Conservation (phyloP, 169 alveolate genomes). For the Theileria annulata region DNA sequence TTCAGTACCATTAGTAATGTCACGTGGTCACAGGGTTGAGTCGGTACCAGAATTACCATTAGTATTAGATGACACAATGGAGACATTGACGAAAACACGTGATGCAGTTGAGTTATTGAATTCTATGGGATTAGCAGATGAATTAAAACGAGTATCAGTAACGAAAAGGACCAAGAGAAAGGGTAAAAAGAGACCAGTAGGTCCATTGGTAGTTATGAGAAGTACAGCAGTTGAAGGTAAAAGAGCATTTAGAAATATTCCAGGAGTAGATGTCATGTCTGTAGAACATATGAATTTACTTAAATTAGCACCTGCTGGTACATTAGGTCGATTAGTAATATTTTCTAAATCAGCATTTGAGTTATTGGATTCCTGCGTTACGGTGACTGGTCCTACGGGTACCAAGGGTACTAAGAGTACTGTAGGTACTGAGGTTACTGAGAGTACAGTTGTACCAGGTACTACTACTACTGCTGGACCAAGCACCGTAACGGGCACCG, state of each 20-base stretch:
- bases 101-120: constrained; percentile 85
- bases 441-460: no score
- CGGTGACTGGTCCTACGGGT: background rate
- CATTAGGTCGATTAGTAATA: constrained; percentile 95
- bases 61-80: constrained; percentile 88
- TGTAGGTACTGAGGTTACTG: background rate
- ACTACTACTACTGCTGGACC: no score
- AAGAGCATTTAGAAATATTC: constrained; percentile 96
- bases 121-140: constrained; percentile 89
- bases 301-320: constrained; percentile 98
- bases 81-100: constrained; percentile 87
- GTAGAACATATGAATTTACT: constrained; percentile 95
- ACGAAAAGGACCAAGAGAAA: constrained; percentile 93
- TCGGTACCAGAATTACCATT: constrained; percentile 94
- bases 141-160: constrained; percentile 80
- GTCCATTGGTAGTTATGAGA: constrained; percentile 96
- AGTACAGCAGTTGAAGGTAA: constrained; percentile 89
- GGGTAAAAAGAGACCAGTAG: constrained; percentile 91
- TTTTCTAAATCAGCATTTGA: constrained; percentile 96
- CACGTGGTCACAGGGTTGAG: constrained; percentile 97
- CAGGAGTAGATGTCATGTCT: constrained; percentile 94
- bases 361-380: constrained; percentile 72
- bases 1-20: constrained; percentile 94
- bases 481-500: no score
- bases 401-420: constrained; percentile 11